Evolutionary conservation across 805 yeast genomes (phyloP).

Genomic region (Sugiyamaella mastotermitis): DNA sequence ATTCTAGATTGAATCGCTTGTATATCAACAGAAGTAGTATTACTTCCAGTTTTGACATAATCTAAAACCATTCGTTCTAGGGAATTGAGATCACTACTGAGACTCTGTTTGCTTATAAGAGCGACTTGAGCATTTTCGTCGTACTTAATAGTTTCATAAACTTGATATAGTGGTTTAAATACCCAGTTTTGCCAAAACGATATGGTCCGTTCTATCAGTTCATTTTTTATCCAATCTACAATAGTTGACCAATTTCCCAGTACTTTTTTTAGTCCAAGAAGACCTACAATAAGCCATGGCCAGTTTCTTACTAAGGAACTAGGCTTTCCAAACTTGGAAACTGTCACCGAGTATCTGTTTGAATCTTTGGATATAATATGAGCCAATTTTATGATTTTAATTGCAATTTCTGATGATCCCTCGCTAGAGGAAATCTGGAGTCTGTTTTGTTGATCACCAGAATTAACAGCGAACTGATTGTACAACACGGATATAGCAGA

Average conservation of each 20-base stretch:
- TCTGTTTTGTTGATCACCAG: no score
- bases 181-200: conserved; percentile 84
- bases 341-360: background rate
- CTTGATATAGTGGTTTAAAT: conserved; percentile 62
- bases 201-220: conserved; percentile 53
- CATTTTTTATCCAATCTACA: conserved; percentile 48
- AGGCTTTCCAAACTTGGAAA: conserved; percentile 13
- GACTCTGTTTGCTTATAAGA: conserved; percentile 70
- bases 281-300: conserved; percentile 45
- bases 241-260: conserved; percentile 51
- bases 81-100: conserved; percentile 71
- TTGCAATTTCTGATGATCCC: no score
- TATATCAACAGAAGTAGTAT: conserved; percentile 9
- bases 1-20: conserved; percentile 43
- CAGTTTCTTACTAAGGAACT: conserved; percentile 47
- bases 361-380: background rate
- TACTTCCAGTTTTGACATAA: conserved; percentile 40
- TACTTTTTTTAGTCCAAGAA: conserved; percentile 19
- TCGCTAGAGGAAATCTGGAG: no score
- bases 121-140: conserved; percentile 72
- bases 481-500: no score
- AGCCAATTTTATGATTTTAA: no score
- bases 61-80: conserved; percentile 84
- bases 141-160: conserved; percentile 75
- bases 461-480: no score